Evolutionary conservation across 73 alveolate genomes (phyloP).

Genomic region (Urostyla sp.): DNA sequence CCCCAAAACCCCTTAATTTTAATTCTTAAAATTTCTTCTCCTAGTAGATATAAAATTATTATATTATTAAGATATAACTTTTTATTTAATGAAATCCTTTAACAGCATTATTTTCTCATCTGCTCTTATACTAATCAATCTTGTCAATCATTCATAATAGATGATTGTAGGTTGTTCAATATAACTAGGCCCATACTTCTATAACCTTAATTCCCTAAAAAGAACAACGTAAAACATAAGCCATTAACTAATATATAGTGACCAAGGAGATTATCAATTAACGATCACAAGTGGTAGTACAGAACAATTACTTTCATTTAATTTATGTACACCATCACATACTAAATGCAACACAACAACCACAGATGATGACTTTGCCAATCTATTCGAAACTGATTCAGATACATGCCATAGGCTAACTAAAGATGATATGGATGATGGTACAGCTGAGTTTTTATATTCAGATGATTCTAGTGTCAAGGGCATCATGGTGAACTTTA

Average conservation of each 20-base stretch:
- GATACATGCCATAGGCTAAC: constrained; percentile 33
- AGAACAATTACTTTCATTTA: not conserved
- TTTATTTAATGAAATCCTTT: no score
- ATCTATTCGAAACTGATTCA: not conserved
- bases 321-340: constrained; percentile 9
- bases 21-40: no score
- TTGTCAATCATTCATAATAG: no score
- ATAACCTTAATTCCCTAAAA: no score
- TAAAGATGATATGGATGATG: constrained; percentile 51
- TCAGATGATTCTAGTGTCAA: not conserved
- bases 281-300: not conserved
- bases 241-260: not conserved
- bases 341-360: not conserved
- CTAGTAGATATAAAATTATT: no score
- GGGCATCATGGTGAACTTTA: constrained; percentile 6
- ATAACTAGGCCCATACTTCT: no score
- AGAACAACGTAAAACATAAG: no score
- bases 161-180: no score
- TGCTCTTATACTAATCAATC: no score
- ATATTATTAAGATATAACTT: no score
- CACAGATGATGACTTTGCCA: not conserved
- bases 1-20: no score
- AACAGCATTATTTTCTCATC: no score
- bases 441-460: not conserved
- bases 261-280: constrained; percentile 27